Evolutionary conservation across 2,329 filamentous ascomycete genomes (phyloP).

Genomic region (Rhinocladiella mackenziei): DNA sequence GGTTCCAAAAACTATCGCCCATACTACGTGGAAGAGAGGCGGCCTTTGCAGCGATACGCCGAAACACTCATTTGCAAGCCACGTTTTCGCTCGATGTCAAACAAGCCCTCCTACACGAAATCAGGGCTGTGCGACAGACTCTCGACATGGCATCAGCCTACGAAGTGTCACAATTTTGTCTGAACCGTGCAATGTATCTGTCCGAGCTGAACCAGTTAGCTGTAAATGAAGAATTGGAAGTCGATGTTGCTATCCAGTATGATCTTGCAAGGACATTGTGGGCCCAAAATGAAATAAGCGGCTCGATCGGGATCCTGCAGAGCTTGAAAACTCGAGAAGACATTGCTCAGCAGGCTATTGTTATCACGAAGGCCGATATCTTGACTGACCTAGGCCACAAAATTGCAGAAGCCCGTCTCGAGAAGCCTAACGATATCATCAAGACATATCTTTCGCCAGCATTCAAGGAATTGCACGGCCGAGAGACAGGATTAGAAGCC

Average conservation of each 20-base stretch:
- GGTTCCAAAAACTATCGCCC: conserved; percentile 63
- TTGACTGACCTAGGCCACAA: conserved; percentile 84
- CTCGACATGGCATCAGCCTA: conserved; percentile 75
- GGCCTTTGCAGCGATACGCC: conserved; percentile 72
- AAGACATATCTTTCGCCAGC: conserved; percentile 80
- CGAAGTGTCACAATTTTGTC: conserved; percentile 75
- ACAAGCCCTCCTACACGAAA: conserved; percentile 67
- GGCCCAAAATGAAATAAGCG: conserved; percentile 86
- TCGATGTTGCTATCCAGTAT: conserved; percentile 72
- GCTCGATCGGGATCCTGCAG: conserved; percentile 85
- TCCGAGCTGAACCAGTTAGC: conserved; percentile 70
- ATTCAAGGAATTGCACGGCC: conserved; percentile 71
- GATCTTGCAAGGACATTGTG: conserved; percentile 88
- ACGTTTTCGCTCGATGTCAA: conserved; percentile 58
- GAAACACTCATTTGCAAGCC: conserved; percentile 60
- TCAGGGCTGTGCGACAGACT: conserved; percentile 70
- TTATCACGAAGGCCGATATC: conserved; percentile 70
- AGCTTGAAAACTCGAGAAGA: conserved; percentile 61
- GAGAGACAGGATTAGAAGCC: conserved; percentile 65
- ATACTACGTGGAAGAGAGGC: conserved; percentile 81
- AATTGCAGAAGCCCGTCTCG: conserved; percentile 81
- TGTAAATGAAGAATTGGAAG: conserved; percentile 64
- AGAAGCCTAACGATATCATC: conserved; percentile 87
- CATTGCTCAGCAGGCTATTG: conserved; percentile 65
- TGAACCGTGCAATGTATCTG: conserved; percentile 81